phyloP scores from a whole-genome alignment of 202 grass and related monocot species.

The Elaeis oleifera region DNA sequence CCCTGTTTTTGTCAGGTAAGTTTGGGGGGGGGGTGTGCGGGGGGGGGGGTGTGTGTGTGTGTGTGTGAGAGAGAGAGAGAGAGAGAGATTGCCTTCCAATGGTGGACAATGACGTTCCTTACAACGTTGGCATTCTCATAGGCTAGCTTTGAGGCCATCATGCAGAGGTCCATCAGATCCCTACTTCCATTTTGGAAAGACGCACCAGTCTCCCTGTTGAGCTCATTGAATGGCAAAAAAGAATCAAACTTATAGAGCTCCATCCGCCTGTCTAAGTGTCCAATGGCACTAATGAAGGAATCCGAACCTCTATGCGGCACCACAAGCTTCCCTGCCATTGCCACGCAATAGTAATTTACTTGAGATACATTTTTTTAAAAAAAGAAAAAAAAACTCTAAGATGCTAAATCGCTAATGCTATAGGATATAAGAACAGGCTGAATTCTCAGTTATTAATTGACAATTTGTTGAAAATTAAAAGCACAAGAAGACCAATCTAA shows the following conservation, averaged over 20 bases:
- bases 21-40: no score
- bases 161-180: constrained; percentile 37
- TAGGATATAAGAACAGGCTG: no score
- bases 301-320: constrained; percentile 26
- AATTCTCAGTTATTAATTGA: no score
- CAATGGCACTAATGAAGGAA: constrained; percentile 25
- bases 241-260: constrained; percentile 23
- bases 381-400: no score
- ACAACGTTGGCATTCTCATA: constrained; percentile 59
- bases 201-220: neutral
- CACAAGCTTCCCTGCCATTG: constrained; percentile 24
- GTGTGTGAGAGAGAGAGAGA: no score
- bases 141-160: constrained; percentile 58
- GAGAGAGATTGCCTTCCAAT: constrained; percentile 30
- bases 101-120: constrained; percentile 23
- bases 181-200: neutral
- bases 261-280: constrained; percentile 25
- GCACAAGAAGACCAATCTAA: no score
- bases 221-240: neutral
- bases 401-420: no score
- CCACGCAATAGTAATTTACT: constrained; percentile 7
- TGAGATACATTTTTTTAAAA: neutral
- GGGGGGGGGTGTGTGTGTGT: no score
- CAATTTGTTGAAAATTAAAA: no score
- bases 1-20: no score